These are phyloP conservation scores for Aspergillus novofumigatus DNA, from an alignment of 2,329 filamentous ascomycete genomes.

Conservation along the genomic window DNA sequence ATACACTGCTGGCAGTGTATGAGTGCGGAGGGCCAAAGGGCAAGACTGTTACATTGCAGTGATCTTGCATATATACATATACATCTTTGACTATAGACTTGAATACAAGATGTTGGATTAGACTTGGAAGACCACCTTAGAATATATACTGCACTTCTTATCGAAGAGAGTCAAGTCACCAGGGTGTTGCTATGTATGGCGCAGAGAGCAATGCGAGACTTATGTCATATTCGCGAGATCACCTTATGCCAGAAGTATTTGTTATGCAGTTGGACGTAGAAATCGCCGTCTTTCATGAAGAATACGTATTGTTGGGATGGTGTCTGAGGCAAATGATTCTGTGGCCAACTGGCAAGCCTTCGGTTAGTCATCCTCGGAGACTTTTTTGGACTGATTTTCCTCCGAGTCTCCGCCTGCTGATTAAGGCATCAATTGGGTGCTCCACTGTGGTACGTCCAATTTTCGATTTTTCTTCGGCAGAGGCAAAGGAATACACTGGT, in stretches of 20 bases:
- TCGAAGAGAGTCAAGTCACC: no score
- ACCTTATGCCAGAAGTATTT: no score
- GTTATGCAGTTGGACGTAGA: no score
- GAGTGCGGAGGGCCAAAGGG: conserved; percentile 25
- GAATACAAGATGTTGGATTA: neutral
- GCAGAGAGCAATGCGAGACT: no score
- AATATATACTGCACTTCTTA: neutral
- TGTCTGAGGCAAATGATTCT: no score
- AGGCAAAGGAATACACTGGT: neutral
- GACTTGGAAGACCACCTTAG: neutral
- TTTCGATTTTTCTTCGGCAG: neutral
- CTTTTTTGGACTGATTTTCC: neutral
- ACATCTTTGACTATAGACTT: neutral
- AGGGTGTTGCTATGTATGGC: no score
- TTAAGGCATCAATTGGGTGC: neutral
- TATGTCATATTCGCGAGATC: no score
- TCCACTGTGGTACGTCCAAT: neutral
- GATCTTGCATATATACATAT: neutral
- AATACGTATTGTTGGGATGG: no score
- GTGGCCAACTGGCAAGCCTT: no score
- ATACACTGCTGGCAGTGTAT: conserved; percentile 25
- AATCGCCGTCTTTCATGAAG: no score
- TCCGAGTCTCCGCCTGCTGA: neutral
- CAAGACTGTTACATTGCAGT: conserved; percentile 17
- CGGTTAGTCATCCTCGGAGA: conserved; percentile 1